These are phyloP conservation scores for Camellia sinensis DNA, from an alignment of 148 eudicot species.

Conservation along the genomic window DNA sequence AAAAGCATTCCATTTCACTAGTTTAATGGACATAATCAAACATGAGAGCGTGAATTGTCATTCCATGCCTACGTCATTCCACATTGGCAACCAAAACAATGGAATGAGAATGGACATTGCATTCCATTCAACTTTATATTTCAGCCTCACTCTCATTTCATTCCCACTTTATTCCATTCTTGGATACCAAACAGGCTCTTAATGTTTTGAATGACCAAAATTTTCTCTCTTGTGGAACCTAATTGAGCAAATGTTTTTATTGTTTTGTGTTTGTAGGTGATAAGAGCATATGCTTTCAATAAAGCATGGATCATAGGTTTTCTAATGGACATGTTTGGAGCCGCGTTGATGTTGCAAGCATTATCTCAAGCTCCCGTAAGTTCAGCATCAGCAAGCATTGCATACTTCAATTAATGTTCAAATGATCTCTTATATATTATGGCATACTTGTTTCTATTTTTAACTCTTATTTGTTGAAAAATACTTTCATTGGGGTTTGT, in stretches of 20 bases:
- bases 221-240: not conserved
- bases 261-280: conserved; percentile 51
- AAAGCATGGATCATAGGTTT: conserved; percentile 82
- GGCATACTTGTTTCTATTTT: not conserved
- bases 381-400: conserved; percentile 18
- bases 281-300: conserved; percentile 87
- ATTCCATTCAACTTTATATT: no score
- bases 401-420: not conserved
- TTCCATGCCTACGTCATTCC: no score
- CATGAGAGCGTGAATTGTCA: no score
- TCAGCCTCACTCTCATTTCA: no score
- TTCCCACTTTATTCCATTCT: no score
- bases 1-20: no score
- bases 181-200: not conserved
- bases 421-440: not conserved
- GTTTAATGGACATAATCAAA: no score
- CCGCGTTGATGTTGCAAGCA: conserved; percentile 86
- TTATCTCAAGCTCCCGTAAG: conserved; percentile 97
- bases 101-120: no score
- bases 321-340: conserved; percentile 91
- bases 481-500: not conserved
- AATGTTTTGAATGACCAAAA: not conserved
- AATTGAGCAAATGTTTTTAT: not conserved
- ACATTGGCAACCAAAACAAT: no score
- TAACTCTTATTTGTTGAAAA: not conserved